A percentile compares a stretch with the other conserved stretches of the same genome.
phyloP scores from a whole-genome alignment of 176 grass and related monocot species.

The Saccharum spontaneum region DNA sequence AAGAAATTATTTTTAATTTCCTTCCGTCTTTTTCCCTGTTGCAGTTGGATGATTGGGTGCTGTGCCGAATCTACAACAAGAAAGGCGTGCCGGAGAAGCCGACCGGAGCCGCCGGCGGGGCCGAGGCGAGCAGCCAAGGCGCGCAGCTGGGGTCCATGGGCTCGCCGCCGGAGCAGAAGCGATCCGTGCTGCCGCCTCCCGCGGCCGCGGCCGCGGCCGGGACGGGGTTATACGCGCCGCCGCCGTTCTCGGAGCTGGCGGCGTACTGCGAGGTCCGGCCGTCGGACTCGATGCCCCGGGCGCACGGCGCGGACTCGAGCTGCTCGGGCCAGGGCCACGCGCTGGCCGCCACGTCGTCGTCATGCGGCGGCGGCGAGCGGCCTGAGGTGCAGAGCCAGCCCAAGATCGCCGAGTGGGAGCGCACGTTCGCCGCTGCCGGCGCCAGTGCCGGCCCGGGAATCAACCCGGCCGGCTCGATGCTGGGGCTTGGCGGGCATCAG shows the following conservation, averaged over 20 bases:
- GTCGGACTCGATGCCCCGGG: conserved; percentile 60
- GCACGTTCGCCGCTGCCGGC: conserved; percentile 14
- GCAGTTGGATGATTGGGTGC: conserved; percentile 83
- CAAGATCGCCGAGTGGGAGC: conserved; percentile 62
- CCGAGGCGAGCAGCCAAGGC: too few species aligned
- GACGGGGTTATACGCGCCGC: conserved; percentile 2
- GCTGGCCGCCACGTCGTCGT: conserved; percentile 39
- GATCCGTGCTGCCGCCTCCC: not conserved
- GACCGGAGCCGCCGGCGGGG: not conserved
- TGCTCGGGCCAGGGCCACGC: conserved; percentile 65
- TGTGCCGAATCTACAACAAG: conserved; percentile 88
- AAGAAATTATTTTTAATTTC: not conserved
- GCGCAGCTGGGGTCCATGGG: not conserved
- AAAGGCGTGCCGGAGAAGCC: conserved; percentile 43
- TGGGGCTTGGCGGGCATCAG: conserved; percentile 25
- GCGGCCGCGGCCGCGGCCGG: not conserved
- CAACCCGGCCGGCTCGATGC: conserved; percentile 20
- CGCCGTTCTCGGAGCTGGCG: conserved; percentile 42
- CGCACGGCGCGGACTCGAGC: conserved; percentile 62
- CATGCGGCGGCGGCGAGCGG: conserved; percentile 31
- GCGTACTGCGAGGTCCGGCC: conserved; percentile 54
- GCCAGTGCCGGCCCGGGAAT: not conserved
- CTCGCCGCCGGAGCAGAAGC: conserved; percentile 59
- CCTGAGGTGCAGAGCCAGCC: conserved; percentile 75
- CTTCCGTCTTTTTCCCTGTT: not conserved